Base-by-base conservation (phyloP, 2,329 filamentous ascomycete species). In the Fusarium sambucinum region DNA sequence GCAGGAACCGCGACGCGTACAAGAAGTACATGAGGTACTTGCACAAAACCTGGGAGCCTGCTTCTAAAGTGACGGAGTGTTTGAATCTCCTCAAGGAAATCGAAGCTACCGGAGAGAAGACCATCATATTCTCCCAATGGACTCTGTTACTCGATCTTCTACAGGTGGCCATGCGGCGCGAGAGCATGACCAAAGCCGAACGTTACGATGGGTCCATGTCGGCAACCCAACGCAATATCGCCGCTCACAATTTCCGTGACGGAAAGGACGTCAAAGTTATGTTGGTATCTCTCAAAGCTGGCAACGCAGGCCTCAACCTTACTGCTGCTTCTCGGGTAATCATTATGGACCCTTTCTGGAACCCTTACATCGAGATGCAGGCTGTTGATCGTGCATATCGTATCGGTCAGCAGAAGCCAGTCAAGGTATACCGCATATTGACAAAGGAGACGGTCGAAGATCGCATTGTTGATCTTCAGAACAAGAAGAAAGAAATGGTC, bases 331-430 rank as follows among this genome's bases (percentile, higher is more conserved):
- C 90, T 2, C 90, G 93, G 67, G 92, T 97, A 70, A 93, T 97
- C 77, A 92, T 97, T 68, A 89, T 97, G 75, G 94, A 97, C 76
- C 94, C 94, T 0, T 97, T 96, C 81, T 97, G 93, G 93, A 97
- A 97, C 68, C 94, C 94, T 0, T 97, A 91, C 75, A 91, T 96
- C 48, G 94, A 97, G 80, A 93, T 94, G 79, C 94, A 97, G 79
- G 94, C 94, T 6, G 90, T 97, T 51, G 94, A 97, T 77, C 91
- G 94, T 23, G 92, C 94, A 4, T 91, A 97, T 78, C 91, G 94
- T 12, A 94, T 97, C 70, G 94, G 94, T 1, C 94, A 97, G 80
- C 81, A 84, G 69, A 85, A 85, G 6, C 82, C 89, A 10, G 94
- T 97, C 6, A 85, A 89, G 56, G 90, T 97, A 2, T 93, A 97